Evolutionary conservation across 345 rosid species (phyloP).

Genomic region (Salix koriyanagi): DNA sequence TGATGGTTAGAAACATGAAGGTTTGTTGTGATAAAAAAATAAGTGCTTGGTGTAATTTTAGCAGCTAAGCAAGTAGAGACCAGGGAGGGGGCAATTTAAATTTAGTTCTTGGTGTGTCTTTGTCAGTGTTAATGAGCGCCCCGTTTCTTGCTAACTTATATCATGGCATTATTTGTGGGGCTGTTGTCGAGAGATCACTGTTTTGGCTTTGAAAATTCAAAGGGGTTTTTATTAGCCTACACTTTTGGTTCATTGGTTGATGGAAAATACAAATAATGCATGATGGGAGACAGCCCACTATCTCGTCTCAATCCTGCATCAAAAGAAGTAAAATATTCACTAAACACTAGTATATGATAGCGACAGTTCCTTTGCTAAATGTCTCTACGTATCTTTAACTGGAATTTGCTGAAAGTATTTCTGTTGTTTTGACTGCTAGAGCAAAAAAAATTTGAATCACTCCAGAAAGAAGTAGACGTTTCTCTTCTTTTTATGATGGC

Average conservation of each 20-base stretch:
- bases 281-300: not conserved
- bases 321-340: not conserved
- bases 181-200: not conserved
- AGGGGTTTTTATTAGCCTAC: not conserved
- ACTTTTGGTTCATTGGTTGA: not conserved
- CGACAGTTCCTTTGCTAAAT: not conserved
- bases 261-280: not conserved
- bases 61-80: not conserved
- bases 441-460: not conserved
- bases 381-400: not conserved
- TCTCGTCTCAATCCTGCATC: constrained; percentile 1
- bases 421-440: not conserved
- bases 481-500: not conserved
- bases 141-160: not conserved
- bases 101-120: not conserved
- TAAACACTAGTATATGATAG: not conserved
- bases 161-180: not conserved
- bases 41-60: not conserved
- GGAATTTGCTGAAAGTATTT: not conserved
- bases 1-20: not conserved
- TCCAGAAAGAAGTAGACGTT: not conserved
- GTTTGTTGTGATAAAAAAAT: not conserved
- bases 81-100: not conserved
- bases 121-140: not conserved
- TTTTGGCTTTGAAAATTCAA: not conserved